Evolutionary conservation across 108 stramenopile species (phyloP).

Genomic region (Mayamaea pseudoterrestris): DNA sequence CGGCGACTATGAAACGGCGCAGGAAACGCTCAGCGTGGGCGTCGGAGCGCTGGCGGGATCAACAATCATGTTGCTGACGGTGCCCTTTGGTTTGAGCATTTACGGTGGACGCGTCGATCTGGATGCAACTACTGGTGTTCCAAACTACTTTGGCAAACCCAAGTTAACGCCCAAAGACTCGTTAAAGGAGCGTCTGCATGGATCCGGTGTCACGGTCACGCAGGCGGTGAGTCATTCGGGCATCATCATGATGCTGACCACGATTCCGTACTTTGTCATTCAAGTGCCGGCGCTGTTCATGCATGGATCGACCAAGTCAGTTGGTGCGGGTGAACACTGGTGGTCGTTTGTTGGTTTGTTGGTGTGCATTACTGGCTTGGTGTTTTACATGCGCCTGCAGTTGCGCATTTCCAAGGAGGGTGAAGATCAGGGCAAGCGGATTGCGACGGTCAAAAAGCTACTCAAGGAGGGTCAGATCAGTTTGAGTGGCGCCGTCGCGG

Average conservation of each 20-base stretch:
- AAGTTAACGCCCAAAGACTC: constrained; percentile 22
- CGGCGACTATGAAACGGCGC: constrained; percentile 66
- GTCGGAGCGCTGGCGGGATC: constrained; percentile 95
- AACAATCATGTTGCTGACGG: constrained; percentile 95
- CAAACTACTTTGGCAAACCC: constrained; percentile 40
- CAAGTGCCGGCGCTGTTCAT: constrained; percentile 71
- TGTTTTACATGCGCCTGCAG: constrained; percentile 63
- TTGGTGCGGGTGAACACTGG: constrained; percentile 58
- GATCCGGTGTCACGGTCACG: constrained; percentile 57
- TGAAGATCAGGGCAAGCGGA: constrained; percentile 45
- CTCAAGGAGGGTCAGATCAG: constrained; percentile 48
- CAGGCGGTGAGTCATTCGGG: constrained; percentile 52
- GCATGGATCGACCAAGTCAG: constrained; percentile 37
- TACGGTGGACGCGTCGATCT: constrained; percentile 89
- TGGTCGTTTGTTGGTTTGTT: constrained; percentile 59
- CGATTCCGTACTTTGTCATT: constrained; percentile 82
- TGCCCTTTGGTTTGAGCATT: constrained; percentile 82
- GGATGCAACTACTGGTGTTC: constrained; percentile 16
- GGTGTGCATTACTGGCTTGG: constrained; percentile 52
- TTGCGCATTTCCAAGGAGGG: constrained; percentile 41
- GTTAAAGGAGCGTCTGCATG: constrained; percentile 8
- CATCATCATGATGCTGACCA: constrained; percentile 68
- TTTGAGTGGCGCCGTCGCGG: constrained; percentile 47
- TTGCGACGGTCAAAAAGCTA: constrained; percentile 56
- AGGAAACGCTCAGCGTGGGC: constrained; percentile 84